A percentile compares a stretch with the other conserved stretches of the same genome.
These are phyloP conservation scores for Pelargonium citronellum DNA, from an alignment of 441 rosid species.

Conservation along the genomic window DNA sequence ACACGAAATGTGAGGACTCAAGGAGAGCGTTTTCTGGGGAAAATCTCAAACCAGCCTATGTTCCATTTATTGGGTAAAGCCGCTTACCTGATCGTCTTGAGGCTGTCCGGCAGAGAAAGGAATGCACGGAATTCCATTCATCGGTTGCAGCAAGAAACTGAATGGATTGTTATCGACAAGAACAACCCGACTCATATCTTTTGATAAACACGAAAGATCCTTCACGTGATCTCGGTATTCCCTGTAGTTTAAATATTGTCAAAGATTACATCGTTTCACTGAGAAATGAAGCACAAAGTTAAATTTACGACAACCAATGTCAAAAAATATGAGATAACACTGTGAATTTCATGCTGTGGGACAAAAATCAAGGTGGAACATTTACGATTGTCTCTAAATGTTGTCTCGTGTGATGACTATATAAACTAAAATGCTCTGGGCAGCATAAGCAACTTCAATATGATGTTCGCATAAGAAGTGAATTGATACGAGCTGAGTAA, in stretches of 20 bases:
- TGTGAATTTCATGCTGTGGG: no score
- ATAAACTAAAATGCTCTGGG: no score
- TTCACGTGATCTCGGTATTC: constrained; percentile 35
- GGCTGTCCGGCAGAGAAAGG: constrained; percentile 35
- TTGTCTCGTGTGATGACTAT: no score
- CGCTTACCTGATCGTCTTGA: constrained; percentile 30
- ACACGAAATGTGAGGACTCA: neutral
- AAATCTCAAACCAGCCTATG: neutral
- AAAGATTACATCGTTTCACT: neutral
- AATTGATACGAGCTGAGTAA: no score
- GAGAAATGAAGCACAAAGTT: no score
- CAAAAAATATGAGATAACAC: no score
- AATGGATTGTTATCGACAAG: constrained; percentile 40
- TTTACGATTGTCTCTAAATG: no score
- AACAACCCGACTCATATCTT: constrained; percentile 27
- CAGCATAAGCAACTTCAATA: no score
- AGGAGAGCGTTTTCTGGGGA: neutral
- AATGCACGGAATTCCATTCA: constrained; percentile 36
- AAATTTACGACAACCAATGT: no score
- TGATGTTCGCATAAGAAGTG: no score
- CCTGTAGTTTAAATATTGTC: constrained; percentile 18
- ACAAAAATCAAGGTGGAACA: no score
- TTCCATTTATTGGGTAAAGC: neutral
- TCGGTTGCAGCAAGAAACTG: constrained; percentile 38
- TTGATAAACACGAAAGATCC: constrained; percentile 32